Evolutionary conservation across 768 basidiomycete genomes (phyloP), one percentile per base, ranked within the genome.

Genomic region (Suillus decipiens): DNA sequence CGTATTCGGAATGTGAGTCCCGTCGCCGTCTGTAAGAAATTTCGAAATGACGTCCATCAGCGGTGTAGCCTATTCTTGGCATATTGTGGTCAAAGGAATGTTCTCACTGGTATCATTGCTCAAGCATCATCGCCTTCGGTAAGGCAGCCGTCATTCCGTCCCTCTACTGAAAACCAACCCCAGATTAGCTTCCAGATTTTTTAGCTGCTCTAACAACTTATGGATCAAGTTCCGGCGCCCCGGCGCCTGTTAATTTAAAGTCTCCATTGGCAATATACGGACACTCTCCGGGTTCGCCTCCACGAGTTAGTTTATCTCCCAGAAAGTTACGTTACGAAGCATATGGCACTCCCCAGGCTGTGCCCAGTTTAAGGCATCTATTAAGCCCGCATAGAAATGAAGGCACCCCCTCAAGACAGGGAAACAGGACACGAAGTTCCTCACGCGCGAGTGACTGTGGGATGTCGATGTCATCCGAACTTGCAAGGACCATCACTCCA

Each of bases 151-250:
- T 34, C 57, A 58, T 50, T 28, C 31, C 36, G 14, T 68, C 34
- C 19, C 10, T 61, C 59, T 53, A 48, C 31, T 61, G 39, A 17
- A 60, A 43, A 37, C 59, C 62, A 36, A 68, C 37, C 48, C 43
- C 45, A 50, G 41, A 57, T 34, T 68, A 93, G 92, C 82, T 93
- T 50, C 92, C 91, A 24, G 90, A 89, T 67, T 89, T 92, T 63
- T 72, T 89, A 47, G 65, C 73, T 34, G 80, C 86, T 4, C 72
- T 92, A 43, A 79, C 83, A 48, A 67, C 63, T 14, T 70, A 79
- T 63, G 69, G 70, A 68, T 62, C 70, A 48, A 64, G 43, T 34
- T 17, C 47, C 31, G 17, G 43, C 9, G 50, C 66, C 59, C 66
- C 69, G 14, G 48, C 66, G 58, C 58, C 56, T 36, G 58, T 50